These are phyloP conservation scores for Fusarium udum DNA, from an alignment of 2,329 filamentous ascomycete species.

Conservation along the genomic window DNA sequence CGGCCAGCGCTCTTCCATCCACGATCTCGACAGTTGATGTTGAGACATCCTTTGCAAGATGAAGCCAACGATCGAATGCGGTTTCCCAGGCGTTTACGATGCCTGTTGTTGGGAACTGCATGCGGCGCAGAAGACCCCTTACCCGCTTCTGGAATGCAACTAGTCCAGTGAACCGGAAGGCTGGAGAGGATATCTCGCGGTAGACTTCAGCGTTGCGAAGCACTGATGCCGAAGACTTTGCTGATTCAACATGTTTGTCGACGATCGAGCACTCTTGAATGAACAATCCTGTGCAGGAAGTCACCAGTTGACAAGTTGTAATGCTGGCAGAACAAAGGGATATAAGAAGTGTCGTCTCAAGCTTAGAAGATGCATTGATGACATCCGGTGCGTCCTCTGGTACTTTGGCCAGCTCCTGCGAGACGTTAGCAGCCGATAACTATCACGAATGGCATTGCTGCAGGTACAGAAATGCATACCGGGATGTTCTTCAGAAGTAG, in stretches of 20 bases:
- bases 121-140: constrained; percentile 65
- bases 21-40: constrained; percentile 60
- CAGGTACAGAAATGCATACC: constrained; percentile 47
- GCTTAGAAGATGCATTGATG: constrained; percentile 60
- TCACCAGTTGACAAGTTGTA: constrained; percentile 71
- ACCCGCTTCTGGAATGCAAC: constrained; percentile 76
- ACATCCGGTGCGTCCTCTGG: constrained; percentile 65
- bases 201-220: constrained; percentile 70
- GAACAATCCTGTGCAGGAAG: constrained; percentile 68
- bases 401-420: constrained; percentile 64
- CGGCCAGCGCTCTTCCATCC: constrained; percentile 65
- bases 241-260: constrained; percentile 59
- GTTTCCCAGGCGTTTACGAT: constrained; percentile 74
- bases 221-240: constrained; percentile 61
- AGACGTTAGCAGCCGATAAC: constrained; percentile 14
- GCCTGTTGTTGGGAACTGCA: constrained; percentile 71
- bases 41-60: constrained; percentile 70
- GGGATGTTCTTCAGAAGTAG: constrained; percentile 61
- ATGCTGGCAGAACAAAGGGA: constrained; percentile 73
- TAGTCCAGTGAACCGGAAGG: constrained; percentile 73
- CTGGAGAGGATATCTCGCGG: constrained; percentile 68
- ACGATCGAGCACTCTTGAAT: constrained; percentile 69
- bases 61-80: constrained; percentile 72
- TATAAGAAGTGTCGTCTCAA: constrained; percentile 71
- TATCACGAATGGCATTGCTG: neutral